phyloP scores from a whole-genome alignment of 805 yeast species.

The Monosporozyma aerobia region DNA sequence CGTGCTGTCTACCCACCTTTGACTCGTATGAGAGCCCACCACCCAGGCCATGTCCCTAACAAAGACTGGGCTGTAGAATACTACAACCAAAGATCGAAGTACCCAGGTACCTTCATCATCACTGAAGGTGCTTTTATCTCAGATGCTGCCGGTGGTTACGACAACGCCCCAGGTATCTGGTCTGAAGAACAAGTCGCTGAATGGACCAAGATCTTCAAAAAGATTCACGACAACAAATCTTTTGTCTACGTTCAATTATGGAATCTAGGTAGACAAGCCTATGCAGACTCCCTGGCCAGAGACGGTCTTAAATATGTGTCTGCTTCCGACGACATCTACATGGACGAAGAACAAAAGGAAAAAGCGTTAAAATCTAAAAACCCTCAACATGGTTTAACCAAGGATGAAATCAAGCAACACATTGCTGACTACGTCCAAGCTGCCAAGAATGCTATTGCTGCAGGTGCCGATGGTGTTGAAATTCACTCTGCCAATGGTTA shows the following conservation, averaged over 20 bases:
- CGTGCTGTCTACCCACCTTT: too few relatives aligned
- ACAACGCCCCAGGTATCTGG: too few relatives aligned
- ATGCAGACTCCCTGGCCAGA: constrained; percentile 20
- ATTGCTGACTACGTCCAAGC: constrained; percentile 35
- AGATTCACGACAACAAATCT: too few relatives aligned
- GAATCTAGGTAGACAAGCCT: background rate
- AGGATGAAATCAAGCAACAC: constrained; percentile 30
- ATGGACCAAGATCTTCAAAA: too few relatives aligned
- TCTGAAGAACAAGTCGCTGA: too few relatives aligned
- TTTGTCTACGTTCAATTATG: background rate
- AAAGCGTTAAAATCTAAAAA: constrained; percentile 28
- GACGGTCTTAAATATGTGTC: constrained; percentile 32
- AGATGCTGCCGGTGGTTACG: too few relatives aligned
- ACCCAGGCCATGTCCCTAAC: too few relatives aligned
- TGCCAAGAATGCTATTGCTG: constrained; percentile 32
- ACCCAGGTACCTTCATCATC: too few relatives aligned
- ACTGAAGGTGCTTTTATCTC: too few relatives aligned
- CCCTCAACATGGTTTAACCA: constrained; percentile 25
- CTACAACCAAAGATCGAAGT: too few relatives aligned
- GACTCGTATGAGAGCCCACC: too few relatives aligned
- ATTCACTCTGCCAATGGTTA: constrained; percentile 64
- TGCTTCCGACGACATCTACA: constrained; percentile 33
- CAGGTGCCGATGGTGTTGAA: constrained; percentile 54
- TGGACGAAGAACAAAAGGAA: constrained; percentile 28
- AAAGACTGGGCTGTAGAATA: too few relatives aligned